Conservation (phyloP, 306 rosid species). For the Spatholobus suberectus region DNA sequence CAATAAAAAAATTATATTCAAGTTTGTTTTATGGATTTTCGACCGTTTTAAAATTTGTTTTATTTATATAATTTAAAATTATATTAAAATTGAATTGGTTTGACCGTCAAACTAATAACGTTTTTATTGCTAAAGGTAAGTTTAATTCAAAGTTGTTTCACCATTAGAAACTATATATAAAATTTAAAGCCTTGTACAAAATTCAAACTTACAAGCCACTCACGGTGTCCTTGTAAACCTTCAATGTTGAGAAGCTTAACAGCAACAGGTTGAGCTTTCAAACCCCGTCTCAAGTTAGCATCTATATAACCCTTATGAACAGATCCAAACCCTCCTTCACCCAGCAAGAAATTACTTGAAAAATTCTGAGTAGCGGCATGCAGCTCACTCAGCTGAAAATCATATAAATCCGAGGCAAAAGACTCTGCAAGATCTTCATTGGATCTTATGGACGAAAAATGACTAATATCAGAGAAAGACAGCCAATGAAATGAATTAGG, state of each 20-base stretch:
- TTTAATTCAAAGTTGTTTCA: neutral
- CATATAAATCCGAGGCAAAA: neutral
- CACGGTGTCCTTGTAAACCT: neutral
- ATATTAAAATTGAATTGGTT: neutral
- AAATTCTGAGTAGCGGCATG: neutral
- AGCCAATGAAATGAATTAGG: neutral
- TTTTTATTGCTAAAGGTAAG: no score
- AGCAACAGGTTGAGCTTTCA: neutral
- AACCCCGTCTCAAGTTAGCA: neutral
- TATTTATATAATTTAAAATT: neutral
- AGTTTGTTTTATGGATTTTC: no score
- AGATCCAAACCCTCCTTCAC: neutral
- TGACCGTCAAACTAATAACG: neutral
- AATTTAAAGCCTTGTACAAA: neutral
- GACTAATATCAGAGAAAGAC: neutral
- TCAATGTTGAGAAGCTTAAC: neutral
- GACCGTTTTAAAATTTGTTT: neutral
- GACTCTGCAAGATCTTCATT: neutral
- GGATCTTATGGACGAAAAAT: neutral
- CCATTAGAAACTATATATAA: neutral
- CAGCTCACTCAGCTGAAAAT: neutral
- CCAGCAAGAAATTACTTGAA: neutral
- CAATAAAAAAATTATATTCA: no score
- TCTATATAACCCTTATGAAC: neutral
- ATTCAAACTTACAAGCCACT: neutral